Conservation (phyloP, 1,284 basidiomycete species). For the Ceratobasidium sp. region DNA sequence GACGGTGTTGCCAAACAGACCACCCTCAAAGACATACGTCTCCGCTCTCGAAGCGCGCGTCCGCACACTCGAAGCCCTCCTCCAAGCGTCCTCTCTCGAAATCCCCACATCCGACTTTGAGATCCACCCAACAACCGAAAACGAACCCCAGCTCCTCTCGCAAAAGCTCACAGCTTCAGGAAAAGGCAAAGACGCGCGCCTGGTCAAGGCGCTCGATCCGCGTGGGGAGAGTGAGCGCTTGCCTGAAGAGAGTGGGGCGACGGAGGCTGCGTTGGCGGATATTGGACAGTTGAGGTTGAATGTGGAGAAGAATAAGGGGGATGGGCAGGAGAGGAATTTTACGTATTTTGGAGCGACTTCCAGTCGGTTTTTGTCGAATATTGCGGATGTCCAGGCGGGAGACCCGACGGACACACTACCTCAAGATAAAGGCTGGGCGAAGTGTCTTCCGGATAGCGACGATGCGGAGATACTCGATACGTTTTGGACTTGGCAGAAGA, state of each 20-base stretch:
- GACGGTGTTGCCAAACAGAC: background rate
- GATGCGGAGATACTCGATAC: conserved; percentile 18
- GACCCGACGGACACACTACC: conserved; percentile 27
- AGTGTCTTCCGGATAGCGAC: conserved; percentile 21
- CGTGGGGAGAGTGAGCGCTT: conserved; percentile 27
- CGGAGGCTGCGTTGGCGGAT: conserved; percentile 25
- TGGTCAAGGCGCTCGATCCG: conserved; percentile 23
- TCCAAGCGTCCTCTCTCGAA: conserved; percentile 31
- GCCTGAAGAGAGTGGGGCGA: conserved; percentile 33
- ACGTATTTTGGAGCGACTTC: conserved; percentile 37
- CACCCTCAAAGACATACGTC: conserved; percentile 35
- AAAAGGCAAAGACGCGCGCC: background rate
- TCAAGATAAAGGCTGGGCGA: conserved; percentile 14
- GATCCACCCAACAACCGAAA: conserved; percentile 10
- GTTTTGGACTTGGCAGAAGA: conserved; percentile 32
- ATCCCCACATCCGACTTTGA: conserved; percentile 33
- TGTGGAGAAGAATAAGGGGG: conserved; percentile 2
- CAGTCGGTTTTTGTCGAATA: conserved; percentile 37
- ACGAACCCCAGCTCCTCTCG: conserved; percentile 31
- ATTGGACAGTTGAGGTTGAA: conserved; percentile 29
- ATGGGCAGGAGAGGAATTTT: conserved; percentile 25
- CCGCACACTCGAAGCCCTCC: conserved; percentile 26
- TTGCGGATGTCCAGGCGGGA: conserved; percentile 31
- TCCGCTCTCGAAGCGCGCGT: conserved; percentile 36
- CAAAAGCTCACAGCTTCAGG: background rate